phyloP scores from a whole-genome alignment of 2,329 filamentous ascomycete genomes.

The Zymoseptoria tritici region DNA sequence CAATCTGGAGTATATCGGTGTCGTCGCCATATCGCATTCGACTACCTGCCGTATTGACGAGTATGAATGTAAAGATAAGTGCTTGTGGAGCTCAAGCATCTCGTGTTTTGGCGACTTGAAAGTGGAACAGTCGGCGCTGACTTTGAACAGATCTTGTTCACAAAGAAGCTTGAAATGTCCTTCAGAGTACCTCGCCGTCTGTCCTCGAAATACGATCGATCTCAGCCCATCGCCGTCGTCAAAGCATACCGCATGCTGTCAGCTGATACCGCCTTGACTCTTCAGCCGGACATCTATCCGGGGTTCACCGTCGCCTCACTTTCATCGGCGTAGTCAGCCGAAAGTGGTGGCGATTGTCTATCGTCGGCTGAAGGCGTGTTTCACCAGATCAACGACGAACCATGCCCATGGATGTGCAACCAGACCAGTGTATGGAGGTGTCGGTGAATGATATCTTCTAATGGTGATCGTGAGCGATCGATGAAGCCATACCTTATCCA shows the following conservation, averaged over 20 bases:
- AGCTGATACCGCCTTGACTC: background rate
- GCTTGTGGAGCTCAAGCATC: background rate
- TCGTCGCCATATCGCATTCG: too few relatives aligned
- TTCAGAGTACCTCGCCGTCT: background rate
- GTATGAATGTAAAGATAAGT: too few relatives aligned
- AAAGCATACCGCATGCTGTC: background rate
- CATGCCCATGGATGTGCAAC: background rate
- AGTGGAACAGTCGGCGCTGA: background rate
- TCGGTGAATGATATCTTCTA: background rate
- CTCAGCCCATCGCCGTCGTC: too few relatives aligned
- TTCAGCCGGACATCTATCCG: background rate
- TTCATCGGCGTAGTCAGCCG: background rate
- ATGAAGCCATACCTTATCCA: background rate
- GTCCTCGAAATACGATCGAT: too few relatives aligned
- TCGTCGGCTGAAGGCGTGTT: background rate
- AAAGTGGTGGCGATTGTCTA: background rate
- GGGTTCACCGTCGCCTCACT: background rate
- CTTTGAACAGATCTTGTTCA: background rate
- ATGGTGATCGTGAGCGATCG: background rate
- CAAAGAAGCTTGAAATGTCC: background rate
- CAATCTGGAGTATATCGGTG: too few relatives aligned
- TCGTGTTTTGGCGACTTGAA: background rate
- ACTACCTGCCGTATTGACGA: background rate
- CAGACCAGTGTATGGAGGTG: background rate
- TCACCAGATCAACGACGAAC: background rate